These are phyloP conservation scores for Zygosaccharomyces gambellarensis DNA, from an alignment of 805 yeast species.

Conservation along the genomic window DNA sequence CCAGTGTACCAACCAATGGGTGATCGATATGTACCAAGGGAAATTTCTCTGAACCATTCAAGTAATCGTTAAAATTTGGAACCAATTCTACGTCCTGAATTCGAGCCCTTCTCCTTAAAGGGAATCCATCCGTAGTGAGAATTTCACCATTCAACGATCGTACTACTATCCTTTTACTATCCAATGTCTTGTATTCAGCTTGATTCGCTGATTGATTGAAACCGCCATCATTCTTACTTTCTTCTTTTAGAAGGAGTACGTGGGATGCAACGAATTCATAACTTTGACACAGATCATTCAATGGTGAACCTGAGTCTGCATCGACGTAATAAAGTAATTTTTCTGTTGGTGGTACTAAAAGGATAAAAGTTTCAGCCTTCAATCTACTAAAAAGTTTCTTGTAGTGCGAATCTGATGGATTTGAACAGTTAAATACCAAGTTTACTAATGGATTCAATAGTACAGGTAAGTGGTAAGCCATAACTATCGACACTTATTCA, in stretches of 20 bases:
- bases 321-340: slow-evolving; percentile 42
- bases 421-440: slow-evolving; percentile 61
- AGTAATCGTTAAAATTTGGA: slow-evolving; percentile 52
- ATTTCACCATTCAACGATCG: slow-evolving; percentile 46
- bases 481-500: slow-evolving; percentile 1
- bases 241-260: slow-evolving; percentile 41
- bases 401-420: slow-evolving; percentile 43
- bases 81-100: slow-evolving; percentile 47
- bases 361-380: slow-evolving; percentile 47
- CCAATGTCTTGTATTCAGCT: slow-evolving; percentile 48
- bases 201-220: slow-evolving; percentile 2
- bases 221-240: neutral
- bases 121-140: slow-evolving; percentile 57
- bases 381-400: slow-evolving; percentile 44
- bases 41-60: slow-evolving; percentile 52
- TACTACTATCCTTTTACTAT: slow-evolving; percentile 50
- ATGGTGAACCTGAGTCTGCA: slow-evolving; percentile 35
- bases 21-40: slow-evolving; percentile 54
- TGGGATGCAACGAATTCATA: slow-evolving; percentile 63
- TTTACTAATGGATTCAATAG: slow-evolving; percentile 61
- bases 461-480: slow-evolving; percentile 44
- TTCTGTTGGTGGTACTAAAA: slow-evolving; percentile 60
- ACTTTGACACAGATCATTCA: slow-evolving; percentile 50
- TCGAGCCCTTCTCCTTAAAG: slow-evolving; percentile 39
- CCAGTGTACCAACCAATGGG: slow-evolving; percentile 46